Evolutionary conservation across 176 grass and related monocot species (phyloP).

Genomic region (Carex cristatella): DNA sequence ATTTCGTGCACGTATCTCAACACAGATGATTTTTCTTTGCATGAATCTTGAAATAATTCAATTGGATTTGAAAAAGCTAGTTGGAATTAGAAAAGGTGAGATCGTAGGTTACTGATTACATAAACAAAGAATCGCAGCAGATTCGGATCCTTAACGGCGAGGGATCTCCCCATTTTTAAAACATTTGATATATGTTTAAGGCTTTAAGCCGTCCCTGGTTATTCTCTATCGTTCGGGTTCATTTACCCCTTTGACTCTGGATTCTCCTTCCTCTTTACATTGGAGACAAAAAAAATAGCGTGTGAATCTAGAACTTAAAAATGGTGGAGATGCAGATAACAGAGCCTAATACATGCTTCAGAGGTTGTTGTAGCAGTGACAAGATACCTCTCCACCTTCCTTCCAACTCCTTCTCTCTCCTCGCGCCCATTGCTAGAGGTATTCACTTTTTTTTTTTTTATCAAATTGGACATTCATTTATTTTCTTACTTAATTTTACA

Average conservation of each 20-base stretch:
- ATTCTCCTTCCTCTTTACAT: neutral
- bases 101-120: too few species aligned
- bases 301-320: too few species aligned
- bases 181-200: too few species aligned
- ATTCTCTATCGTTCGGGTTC: neutral
- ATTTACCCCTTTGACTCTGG: neutral
- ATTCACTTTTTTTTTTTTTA: neutral
- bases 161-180: too few species aligned
- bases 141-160: too few species aligned
- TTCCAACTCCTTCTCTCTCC: slow-evolving; percentile 58
- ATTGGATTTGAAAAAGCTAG: too few species aligned
- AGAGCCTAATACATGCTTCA: slow-evolving; percentile 73
- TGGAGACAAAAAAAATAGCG: neutral
- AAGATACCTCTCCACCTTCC: slow-evolving; percentile 74
- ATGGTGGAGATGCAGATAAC: slow-evolving; percentile 36
- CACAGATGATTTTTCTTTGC: too few species aligned
- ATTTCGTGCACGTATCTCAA: too few species aligned
- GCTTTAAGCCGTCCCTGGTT: too few species aligned
- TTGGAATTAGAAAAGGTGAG: too few species aligned
- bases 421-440: slow-evolving; percentile 86
- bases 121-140: too few species aligned
- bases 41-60: too few species aligned
- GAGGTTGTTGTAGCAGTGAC: slow-evolving; percentile 77
- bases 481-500: neutral
- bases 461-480: neutral